Evolutionary conservation across 1,284 basidiomycete genomes (phyloP).

Genomic region (Melanopsichium pennsylvanicum): DNA sequence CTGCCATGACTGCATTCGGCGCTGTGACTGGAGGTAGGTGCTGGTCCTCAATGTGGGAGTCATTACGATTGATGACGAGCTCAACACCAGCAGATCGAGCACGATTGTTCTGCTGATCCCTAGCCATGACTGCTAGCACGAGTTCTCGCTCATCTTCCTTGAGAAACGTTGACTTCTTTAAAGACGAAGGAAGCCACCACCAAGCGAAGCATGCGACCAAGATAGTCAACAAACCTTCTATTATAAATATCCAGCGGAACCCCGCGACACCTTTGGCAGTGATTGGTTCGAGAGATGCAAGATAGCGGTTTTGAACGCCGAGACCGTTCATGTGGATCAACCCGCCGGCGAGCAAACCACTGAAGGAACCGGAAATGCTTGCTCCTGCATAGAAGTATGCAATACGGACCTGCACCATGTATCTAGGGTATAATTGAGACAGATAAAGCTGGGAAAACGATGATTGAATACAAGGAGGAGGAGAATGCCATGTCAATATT

Average conservation of each 20-base stretch:
- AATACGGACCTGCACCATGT: constrained; percentile 37
- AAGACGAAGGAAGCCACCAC: constrained; percentile 72
- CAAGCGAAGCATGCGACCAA: constrained; percentile 70
- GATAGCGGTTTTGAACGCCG: constrained; percentile 65
- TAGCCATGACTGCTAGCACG: constrained; percentile 68
- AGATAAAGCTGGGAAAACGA: constrained; percentile 19
- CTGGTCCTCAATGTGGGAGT: constrained; percentile 20
- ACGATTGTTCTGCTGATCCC: constrained; percentile 39
- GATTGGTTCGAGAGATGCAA: constrained; percentile 5
- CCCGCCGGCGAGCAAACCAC: constrained; percentile 69
- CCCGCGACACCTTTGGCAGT: constrained; percentile 50
- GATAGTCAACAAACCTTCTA: constrained; percentile 72
- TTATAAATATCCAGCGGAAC: constrained; percentile 72
- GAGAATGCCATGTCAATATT: too few relatives aligned
- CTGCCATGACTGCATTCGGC: constrained; percentile 8
- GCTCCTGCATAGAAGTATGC: constrained; percentile 44
- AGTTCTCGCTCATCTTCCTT: constrained; percentile 70
- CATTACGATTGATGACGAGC: not conserved
- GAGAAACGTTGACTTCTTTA: constrained; percentile 71
- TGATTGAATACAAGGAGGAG: too few relatives aligned
- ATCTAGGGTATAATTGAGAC: constrained; percentile 35
- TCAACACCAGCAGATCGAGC: constrained; percentile 70
- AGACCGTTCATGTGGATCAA: constrained; percentile 73
- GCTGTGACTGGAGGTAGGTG: constrained; percentile 9
- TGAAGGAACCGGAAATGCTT: constrained; percentile 63